Conservation (phyloP, 202 grass and related monocot species). For the Bolboschoenoplectus hybrid region DNA sequence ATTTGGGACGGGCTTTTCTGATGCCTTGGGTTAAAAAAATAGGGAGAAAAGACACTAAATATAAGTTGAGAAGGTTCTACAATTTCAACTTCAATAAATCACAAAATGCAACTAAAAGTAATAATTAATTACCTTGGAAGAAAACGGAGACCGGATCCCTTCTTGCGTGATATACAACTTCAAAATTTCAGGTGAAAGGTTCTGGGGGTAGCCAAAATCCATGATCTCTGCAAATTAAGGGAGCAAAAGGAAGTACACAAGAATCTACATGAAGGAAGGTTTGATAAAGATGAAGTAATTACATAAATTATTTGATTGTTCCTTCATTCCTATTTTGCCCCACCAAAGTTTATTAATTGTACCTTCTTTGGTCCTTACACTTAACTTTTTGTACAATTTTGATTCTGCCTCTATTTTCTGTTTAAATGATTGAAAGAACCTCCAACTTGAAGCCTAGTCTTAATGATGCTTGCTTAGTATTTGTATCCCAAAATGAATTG, state of each 20-base stretch:
- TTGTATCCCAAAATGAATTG: background rate
- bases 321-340: background rate
- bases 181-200: constrained; percentile 63
- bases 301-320: background rate
- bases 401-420: background rate
- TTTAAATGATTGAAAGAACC: background rate
- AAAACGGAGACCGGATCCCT: constrained; percentile 61
- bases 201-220: constrained; percentile 65
- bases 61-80: constrained; percentile 1
- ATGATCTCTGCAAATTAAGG: constrained; percentile 57
- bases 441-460: background rate
- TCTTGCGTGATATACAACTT: constrained; percentile 62
- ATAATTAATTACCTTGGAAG: constrained; percentile 45
- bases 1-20: constrained; percentile 92
- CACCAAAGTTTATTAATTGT: background rate
- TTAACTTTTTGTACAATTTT: background rate
- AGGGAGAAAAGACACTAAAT: constrained; percentile 13
- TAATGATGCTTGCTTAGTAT: background rate
- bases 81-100: constrained; percentile 29
- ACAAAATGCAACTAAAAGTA: background rate
- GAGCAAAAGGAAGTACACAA: background rate
- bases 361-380: background rate
- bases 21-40: constrained; percentile 64
- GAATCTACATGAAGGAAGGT: constrained; percentile 4
- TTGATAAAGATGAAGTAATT: background rate